Evolutionary conservation across 192 early-diverging fungal species (phyloP), one percentile per base, ranked within the genome.

Genomic region (Umbelopsis sp.): DNA sequence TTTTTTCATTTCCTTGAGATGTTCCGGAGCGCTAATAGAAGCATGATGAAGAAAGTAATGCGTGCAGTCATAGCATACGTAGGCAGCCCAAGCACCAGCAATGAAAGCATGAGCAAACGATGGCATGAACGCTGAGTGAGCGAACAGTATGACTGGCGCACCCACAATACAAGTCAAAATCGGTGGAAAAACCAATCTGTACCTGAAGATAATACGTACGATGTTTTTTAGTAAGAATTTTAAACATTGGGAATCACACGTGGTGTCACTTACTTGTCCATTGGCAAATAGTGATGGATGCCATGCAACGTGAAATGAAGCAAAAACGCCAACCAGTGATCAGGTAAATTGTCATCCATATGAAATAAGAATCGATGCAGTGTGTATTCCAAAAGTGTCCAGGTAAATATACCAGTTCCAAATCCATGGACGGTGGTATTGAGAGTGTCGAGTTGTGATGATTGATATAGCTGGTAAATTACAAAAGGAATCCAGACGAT

Each of bases 11-110:
- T 92, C 88, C 61, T 82, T 87, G 69, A 95, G 85, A 80, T 94
- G 88, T 23, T 83, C 72, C 18, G 55, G 55, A 58, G 85, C 83
- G 61, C 83, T 75, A 13, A 93, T 90, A 22, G 87, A 78, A 30
- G 92, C 93, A 79, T 98, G 97, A 78, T 98, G 97, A 35, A 96
- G 87, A 84, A 95, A 95, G 78, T 97, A 98, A 72, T 98, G 97
- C 15, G 88, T 90, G 79, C 94, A 77, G 73, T 98, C 97, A 78
- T 98, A 98, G 27, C 88, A 80, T 27, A 98, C 82, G 68, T 95
- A 98, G 13, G 94, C 97, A 61, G 85, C 74, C 37, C 90, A 82
- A 23, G 90, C 83, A 7, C 97, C 97, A 16, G 87, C 85, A 45
- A 88, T 78, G 22, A 94, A 78, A 3, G 84, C 94, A 68, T 91